phyloP scores from a whole-genome alignment of 208 protist species.

The Trypanosoma avium region DNA sequence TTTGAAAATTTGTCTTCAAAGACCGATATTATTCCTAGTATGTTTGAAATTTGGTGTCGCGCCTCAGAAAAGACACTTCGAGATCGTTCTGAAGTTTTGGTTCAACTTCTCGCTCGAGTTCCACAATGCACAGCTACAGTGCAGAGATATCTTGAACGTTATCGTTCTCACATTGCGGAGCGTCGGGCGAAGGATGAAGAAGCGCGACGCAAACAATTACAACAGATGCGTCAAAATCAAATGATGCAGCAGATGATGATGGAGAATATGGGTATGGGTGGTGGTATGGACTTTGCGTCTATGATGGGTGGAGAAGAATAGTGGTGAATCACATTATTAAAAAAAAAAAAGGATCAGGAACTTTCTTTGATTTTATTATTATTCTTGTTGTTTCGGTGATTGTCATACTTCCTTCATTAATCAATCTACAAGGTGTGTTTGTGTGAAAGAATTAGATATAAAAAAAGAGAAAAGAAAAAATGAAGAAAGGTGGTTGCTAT shows the following conservation, averaged over 20 bases:
- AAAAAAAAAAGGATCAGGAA: conserved; percentile 3
- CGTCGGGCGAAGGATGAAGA: conserved; percentile 81
- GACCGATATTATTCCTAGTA: conserved; percentile 46
- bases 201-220: conserved; percentile 64
- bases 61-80: conserved; percentile 59
- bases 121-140: conserved; percentile 33
- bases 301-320: conserved; percentile 21
- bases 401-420: no score
- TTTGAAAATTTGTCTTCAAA: conserved; percentile 45
- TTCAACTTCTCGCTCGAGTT: conserved; percentile 57
- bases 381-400: no score
- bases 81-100: conserved; percentile 66
- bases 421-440: no score
- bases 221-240: conserved; percentile 80
- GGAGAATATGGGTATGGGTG: conserved; percentile 85
- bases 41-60: conserved; percentile 82
- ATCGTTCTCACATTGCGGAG: conserved; percentile 69
- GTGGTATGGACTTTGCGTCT: conserved; percentile 16
- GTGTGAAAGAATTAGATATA: no score
- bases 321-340: neutral
- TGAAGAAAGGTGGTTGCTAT: no score
- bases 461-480: no score
- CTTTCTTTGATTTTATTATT: no score
- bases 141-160: conserved; percentile 52
- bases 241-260: conserved; percentile 90